phyloP scores from a whole-genome alignment of 2,329 filamentous ascomycete genomes.

The Cordyceps tenuipes region DNA sequence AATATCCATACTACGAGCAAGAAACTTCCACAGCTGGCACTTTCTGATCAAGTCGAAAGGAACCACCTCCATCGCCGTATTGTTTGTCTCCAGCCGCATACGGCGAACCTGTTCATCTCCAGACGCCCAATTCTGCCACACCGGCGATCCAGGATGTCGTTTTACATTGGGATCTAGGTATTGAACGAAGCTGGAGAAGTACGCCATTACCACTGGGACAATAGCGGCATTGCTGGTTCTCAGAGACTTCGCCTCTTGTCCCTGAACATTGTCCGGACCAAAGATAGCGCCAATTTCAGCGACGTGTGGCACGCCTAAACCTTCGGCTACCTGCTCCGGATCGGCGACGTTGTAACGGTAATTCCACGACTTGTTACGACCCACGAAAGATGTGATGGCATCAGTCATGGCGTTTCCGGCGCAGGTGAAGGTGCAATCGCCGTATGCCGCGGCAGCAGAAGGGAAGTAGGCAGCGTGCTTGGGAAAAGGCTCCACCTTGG shows the following conservation, averaged over 20 bases:
- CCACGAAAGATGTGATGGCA: constrained; percentile 10
- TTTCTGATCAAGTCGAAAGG: constrained; percentile 24
- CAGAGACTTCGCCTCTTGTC: constrained; percentile 28
- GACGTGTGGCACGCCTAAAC: constrained; percentile 40
- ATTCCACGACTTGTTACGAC: constrained; percentile 28
- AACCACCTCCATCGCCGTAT: constrained; percentile 31
- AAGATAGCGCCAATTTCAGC: constrained; percentile 41
- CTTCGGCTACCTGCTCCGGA: constrained; percentile 23
- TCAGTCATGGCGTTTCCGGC: constrained; percentile 28
- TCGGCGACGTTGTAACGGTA: constrained; percentile 44
- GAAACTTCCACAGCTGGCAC: constrained; percentile 32
- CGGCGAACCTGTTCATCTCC: constrained; percentile 17
- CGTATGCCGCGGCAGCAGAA: constrained; percentile 33
- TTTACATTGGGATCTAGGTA: constrained; percentile 35
- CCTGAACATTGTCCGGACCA: constrained; percentile 27
- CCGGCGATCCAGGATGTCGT: constrained; percentile 25
- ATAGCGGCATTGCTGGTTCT: constrained; percentile 35
- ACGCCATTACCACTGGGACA: constrained; percentile 39
- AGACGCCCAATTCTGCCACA: constrained; percentile 32
- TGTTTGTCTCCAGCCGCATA: constrained; percentile 30
- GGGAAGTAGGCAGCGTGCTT: constrained; percentile 36
- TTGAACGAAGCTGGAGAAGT: constrained; percentile 42
- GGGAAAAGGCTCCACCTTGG: constrained; percentile 26
- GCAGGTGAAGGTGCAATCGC: constrained; percentile 38
- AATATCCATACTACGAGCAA: constrained; percentile 22